Evolutionary conservation across 768 basidiomycete species (phyloP).

Genomic region (Amanita muscaria): DNA sequence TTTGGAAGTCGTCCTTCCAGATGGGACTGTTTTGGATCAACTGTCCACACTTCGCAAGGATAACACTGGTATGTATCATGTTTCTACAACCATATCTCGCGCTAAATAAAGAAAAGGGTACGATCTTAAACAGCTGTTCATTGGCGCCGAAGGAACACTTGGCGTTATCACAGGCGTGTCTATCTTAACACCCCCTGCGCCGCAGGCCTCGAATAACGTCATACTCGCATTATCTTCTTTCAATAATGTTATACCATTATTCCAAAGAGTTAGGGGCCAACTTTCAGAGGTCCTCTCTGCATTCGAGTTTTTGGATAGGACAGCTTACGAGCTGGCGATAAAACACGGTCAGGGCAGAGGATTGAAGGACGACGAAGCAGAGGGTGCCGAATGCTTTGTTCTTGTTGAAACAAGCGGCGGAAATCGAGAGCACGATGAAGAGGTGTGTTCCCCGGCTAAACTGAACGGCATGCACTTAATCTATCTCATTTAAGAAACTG

Average conservation of each 20-base stretch:
- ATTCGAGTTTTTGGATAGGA: slow-evolving; percentile 92
- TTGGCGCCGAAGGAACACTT: slow-evolving; percentile 94
- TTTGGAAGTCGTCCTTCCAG: slow-evolving; percentile 90
- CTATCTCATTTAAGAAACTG: slow-evolving; percentile 63
- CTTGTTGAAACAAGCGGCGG: slow-evolving; percentile 93
- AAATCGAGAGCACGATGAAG: slow-evolving; percentile 86
- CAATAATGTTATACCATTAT: slow-evolving; percentile 80
- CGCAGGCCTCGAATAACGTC: slow-evolving; percentile 82
- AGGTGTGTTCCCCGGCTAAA: slow-evolving; percentile 34
- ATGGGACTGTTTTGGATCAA: slow-evolving; percentile 86
- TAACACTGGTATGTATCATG: slow-evolving; percentile 68
- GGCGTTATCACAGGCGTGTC: slow-evolving; percentile 94
- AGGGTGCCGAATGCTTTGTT: slow-evolving; percentile 81
- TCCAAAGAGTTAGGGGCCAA: slow-evolving; percentile 68
- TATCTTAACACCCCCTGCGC: slow-evolving; percentile 80
- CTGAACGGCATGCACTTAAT: too few relatives aligned
- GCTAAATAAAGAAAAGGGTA: slow-evolving; percentile 49
- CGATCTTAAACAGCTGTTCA: slow-evolving; percentile 97
- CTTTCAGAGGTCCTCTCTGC: slow-evolving; percentile 94
- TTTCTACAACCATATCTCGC: neutral
- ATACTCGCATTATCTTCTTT: slow-evolving; percentile 86
- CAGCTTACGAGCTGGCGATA: slow-evolving; percentile 75
- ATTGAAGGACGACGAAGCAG: slow-evolving; percentile 63
- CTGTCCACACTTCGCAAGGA: slow-evolving; percentile 91
- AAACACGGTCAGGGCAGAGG: slow-evolving; percentile 77